Evolutionary conservation across 164 flowering plant species (phyloP), one percentile per base, ranked within the genome.

Genomic region (Liriodendron chinense): DNA sequence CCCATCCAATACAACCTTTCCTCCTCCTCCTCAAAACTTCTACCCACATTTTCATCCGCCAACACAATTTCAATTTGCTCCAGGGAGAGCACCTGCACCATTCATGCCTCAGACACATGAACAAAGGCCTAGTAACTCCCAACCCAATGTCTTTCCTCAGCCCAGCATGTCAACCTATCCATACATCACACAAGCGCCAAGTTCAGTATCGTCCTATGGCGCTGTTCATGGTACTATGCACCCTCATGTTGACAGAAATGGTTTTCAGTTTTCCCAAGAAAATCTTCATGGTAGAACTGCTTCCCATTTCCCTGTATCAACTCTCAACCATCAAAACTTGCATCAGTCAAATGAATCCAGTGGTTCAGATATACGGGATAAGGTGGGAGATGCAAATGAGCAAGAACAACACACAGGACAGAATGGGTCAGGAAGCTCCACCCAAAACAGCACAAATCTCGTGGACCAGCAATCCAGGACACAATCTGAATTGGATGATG

Each of bases 401-500:
- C 61, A 22, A 23, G 62, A 59, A 26, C 65, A 67, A 57, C 71
- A 20, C 28, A 43, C 68, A 23, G 22, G 68, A n/a, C 57, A 34
- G 13, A 62, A 56, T 67, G 75, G 62, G 3, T 67, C 65, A 73
- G 10, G 25, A 12, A 43, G 47, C 25, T 20, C 28, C 18, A 57
- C 22, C 1, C 69, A 57, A 10, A 9, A 23, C 47, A 14, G 22
- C 25, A n/a, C 72, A 24, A 8, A 56, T 23, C 18, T n/a, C 25
- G 8, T 47, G 47, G 73, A 69, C 48, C 75, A 74, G 65, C 50
- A 70, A 63, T 63, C 73, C 47, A 48, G 16, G 23, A 50, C 43
- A 68, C 28, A 70, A 57, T 62, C 71, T 69, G 75, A 69, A 74
- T 65, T 47, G 59, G 64, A 24, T 22, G 81, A 68, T 47, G 73